Evolutionary conservation across 768 basidiomycete species (phyloP).

Genomic region (Chalciporus sphaerocephalus): DNA sequence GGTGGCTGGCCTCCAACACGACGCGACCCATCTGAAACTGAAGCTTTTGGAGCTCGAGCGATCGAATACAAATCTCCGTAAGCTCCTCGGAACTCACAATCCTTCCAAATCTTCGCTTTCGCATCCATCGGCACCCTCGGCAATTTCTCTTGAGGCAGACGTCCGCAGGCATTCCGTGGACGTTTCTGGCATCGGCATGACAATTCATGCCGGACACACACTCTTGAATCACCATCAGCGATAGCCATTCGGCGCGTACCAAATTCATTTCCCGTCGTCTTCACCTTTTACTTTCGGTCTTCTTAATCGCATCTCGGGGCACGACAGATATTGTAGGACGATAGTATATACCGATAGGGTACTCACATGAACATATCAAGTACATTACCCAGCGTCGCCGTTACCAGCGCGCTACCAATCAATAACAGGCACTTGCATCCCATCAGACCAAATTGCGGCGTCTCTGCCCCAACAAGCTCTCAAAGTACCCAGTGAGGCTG

Average conservation of each 20-base stretch:
- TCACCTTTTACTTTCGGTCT: background rate
- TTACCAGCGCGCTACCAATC: background rate
- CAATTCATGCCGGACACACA: conserved; percentile 15
- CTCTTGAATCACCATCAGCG: conserved; percentile 7
- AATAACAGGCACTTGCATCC: background rate
- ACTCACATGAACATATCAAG: conserved; percentile 6
- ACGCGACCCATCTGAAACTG: conserved; percentile 53
- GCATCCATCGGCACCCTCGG: conserved; percentile 24
- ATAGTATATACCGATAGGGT: conserved; percentile 10
- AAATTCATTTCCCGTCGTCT: background rate
- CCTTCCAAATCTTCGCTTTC: conserved; percentile 14
- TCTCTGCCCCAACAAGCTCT: background rate
- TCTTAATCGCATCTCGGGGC: conserved; percentile 1
- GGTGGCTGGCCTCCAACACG: conserved; percentile 67
- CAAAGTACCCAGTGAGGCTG: background rate
- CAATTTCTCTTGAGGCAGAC: conserved; percentile 30
- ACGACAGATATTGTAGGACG: conserved; percentile 18
- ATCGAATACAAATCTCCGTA: conserved; percentile 37
- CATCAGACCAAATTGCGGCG: background rate
- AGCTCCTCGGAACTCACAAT: conserved; percentile 28
- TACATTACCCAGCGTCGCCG: conserved; percentile 1
- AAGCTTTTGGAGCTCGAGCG: conserved; percentile 68
- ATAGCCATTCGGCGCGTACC: background rate
- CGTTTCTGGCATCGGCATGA: conserved; percentile 30
- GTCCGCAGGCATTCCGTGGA: conserved; percentile 34